Evolutionary conservation across 768 basidiomycete species (phyloP).

Genomic region (Agrocybe chaxingu): DNA sequence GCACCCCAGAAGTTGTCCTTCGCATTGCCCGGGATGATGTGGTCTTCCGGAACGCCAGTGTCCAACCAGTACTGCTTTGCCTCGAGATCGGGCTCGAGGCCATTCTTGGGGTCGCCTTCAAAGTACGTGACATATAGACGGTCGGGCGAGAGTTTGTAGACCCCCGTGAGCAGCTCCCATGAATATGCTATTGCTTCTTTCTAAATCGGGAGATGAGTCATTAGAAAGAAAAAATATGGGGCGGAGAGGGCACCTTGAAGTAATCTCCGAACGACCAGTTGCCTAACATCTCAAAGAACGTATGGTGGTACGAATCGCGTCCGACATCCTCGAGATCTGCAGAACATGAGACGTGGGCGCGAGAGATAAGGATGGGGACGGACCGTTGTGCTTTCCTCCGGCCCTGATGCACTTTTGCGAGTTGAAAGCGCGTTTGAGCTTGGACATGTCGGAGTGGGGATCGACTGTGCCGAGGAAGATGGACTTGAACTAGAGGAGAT

Average conservation of each 20-base stretch:
- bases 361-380: not conserved
- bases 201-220: constrained; percentile 36
- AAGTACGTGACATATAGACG: constrained; percentile 97
- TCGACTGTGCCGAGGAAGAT: constrained; percentile 99
- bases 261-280: constrained; percentile 99
- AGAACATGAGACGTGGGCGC: not conserved
- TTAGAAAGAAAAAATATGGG: constrained; percentile 4
- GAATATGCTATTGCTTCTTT: constrained; percentile 91
- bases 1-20: constrained; percentile 99
- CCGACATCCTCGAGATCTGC: constrained; percentile 98
- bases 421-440: constrained; percentile 91
- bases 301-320: constrained; percentile 97
- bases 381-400: constrained; percentile 98
- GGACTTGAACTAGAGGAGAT: constrained; percentile 74
- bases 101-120: constrained; percentile 85
- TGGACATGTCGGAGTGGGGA: constrained; percentile 87
- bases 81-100: constrained; percentile 85
- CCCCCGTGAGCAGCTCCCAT: constrained; percentile 90
- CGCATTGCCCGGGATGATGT: constrained; percentile 89
- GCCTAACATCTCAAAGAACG: constrained; percentile 99
- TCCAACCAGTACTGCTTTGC: constrained; percentile 84
- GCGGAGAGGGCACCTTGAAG: constrained; percentile 71
- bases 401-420: constrained; percentile 98
- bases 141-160: constrained; percentile 86
- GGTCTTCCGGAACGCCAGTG: constrained; percentile 85